These are phyloP conservation scores for Decorospora gaudefroyi DNA, from an alignment of 2,329 filamentous ascomycete genomes.

Conservation along the genomic window DNA sequence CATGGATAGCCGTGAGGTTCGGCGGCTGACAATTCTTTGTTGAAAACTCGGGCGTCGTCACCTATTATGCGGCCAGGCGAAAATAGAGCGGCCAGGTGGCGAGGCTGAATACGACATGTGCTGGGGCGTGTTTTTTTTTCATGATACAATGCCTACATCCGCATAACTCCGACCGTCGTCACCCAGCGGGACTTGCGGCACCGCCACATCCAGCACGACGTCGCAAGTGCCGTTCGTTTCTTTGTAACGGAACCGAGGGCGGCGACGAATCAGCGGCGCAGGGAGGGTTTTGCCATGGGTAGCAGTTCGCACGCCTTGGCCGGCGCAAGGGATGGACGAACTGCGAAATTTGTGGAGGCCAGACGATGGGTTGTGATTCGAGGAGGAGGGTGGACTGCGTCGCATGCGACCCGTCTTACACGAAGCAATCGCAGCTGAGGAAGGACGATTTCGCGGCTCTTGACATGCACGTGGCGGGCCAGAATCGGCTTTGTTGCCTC, in stretches of 20 bases:
- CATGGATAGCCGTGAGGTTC: slow-evolving; percentile 11
- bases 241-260: slow-evolving; percentile 9
- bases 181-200: slow-evolving; percentile 39
- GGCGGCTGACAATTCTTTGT: slow-evolving; percentile 15
- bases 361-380: slow-evolving; percentile 38
- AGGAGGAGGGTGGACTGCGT: slow-evolving; percentile 28
- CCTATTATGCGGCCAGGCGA: slow-evolving; percentile 16
- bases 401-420: slow-evolving; percentile 25
- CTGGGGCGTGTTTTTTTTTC: slow-evolving; percentile 34
- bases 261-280: slow-evolving; percentile 30
- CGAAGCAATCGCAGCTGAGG: slow-evolving; percentile 32
- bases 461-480: slow-evolving; percentile 20
- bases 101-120: slow-evolving; percentile 22
- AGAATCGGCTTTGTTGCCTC: slow-evolving; percentile 29
- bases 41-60: slow-evolving; percentile 19
- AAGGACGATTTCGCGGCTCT: slow-evolving; percentile 13
- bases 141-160: slow-evolving; percentile 31
- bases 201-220: slow-evolving; percentile 23
- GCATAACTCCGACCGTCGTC: slow-evolving; percentile 39
- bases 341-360: slow-evolving; percentile 31
- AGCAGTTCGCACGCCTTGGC: slow-evolving; percentile 22
- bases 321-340: slow-evolving; percentile 35
- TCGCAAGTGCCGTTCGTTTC: slow-evolving; percentile 20
- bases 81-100: slow-evolving; percentile 17
- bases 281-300: slow-evolving; percentile 27